phyloP scores from a whole-genome alignment of 2,329 filamentous ascomycete species.

The Arthrobotrys entomopaga region DNA sequence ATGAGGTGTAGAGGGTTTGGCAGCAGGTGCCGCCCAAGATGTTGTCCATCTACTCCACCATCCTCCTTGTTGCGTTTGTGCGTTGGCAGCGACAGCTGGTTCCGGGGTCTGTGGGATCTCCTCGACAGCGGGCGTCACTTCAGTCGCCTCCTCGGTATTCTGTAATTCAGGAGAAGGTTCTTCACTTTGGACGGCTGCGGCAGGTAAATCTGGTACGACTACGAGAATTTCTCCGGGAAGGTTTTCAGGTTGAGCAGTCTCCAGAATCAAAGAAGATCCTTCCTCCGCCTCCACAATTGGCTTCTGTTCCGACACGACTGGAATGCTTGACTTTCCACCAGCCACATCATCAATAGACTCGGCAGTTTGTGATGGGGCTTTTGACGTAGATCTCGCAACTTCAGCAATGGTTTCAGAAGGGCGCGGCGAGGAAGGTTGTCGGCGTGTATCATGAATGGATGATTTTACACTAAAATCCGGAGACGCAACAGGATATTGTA shows the following conservation, averaged over 20 bases:
- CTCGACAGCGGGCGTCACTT: background rate
- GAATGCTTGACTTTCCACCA: slow-evolving; percentile 22
- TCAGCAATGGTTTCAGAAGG: slow-evolving; percentile 9
- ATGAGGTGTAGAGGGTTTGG: slow-evolving; percentile 4
- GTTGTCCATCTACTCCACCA: slow-evolving; percentile 52
- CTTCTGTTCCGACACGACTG: background rate
- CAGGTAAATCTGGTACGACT: background rate
- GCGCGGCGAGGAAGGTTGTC: slow-evolving; percentile 11
- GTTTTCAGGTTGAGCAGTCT: background rate
- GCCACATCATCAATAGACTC: slow-evolving; percentile 12
- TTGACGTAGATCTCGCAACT: slow-evolving; percentile 10
- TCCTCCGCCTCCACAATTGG: background rate
- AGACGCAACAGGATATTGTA: slow-evolving; percentile 12
- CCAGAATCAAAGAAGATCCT: background rate
- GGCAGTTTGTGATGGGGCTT: slow-evolving; percentile 2
- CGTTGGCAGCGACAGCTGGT: background rate
- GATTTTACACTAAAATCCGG: slow-evolving; percentile 10
- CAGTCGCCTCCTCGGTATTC: background rate
- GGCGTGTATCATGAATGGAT: background rate
- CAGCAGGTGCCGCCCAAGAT: slow-evolving; percentile 21
- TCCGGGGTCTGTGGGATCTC: background rate
- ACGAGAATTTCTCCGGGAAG: background rate
- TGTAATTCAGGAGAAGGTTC: background rate
- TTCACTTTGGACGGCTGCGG: background rate
- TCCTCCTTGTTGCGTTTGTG: slow-evolving; percentile 7